These are phyloP conservation scores for Sideroxylon spinosum DNA, from an alignment of 179 eudicot genomes.

Conservation along the genomic window DNA sequence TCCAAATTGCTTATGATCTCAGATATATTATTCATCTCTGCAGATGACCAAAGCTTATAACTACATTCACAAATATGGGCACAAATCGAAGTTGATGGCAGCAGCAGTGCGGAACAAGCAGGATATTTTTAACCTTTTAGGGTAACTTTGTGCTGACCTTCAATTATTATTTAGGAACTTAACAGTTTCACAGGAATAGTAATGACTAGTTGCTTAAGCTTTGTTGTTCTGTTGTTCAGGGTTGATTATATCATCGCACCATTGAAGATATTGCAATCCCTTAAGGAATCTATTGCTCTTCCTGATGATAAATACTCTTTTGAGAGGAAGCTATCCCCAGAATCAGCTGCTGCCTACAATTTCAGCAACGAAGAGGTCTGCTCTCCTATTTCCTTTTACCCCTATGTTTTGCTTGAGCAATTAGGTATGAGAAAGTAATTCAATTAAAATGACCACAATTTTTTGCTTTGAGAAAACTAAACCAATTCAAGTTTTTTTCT, in stretches of 20 bases:
- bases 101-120: conserved; percentile 97
- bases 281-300: conserved; percentile 66
- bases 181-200: neutral
- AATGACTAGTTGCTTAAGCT: conserved; percentile 12
- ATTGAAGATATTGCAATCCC: conserved; percentile 81
- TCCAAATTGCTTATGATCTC: neutral
- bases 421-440: neutral
- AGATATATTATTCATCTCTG: conserved; percentile 13
- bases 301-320: conserved; percentile 84
- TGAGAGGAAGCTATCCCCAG: conserved; percentile 65
- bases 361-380: conserved; percentile 81
- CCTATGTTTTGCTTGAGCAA: neutral
- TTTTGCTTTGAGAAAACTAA: neutral
- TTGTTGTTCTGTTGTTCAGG: conserved; percentile 33
- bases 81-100: conserved; percentile 90
- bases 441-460: neutral
- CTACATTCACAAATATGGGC: conserved; percentile 83
- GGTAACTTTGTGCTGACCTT: conserved; percentile 35
- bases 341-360: conserved; percentile 72
- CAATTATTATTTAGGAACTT: neutral
- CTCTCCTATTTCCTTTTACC: conserved; percentile 14
- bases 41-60: conserved; percentile 92
- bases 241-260: conserved; percentile 94
- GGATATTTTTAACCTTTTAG: conserved; percentile 72
- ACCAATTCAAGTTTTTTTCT: no score